Evolutionary conservation across 1,284 basidiomycete genomes (phyloP).

Genomic region (Mycena citricolor): DNA sequence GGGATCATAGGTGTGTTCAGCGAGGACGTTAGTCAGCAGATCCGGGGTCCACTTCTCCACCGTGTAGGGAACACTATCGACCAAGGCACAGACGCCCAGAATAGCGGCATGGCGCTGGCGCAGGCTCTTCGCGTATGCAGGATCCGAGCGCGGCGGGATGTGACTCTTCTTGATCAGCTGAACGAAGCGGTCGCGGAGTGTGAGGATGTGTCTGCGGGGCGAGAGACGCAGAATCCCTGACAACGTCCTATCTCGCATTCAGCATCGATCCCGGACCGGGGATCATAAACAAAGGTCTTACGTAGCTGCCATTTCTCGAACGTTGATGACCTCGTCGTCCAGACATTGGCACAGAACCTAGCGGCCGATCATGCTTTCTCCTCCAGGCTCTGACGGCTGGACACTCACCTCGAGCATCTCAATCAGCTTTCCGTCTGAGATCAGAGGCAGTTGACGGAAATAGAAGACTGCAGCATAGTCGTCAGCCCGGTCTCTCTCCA

Average conservation of each 20-base stretch:
- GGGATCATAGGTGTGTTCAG: conserved; percentile 83
- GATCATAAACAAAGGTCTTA: conserved; percentile 28
- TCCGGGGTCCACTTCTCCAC: conserved; percentile 86
- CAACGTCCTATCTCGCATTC: conserved; percentile 52
- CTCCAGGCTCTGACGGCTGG: neutral
- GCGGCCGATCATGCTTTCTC: conserved; percentile 8
- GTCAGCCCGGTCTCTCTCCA: neutral
- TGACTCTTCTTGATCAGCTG: conserved; percentile 59
- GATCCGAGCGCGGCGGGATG: conserved; percentile 56
- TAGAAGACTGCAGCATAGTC: conserved; percentile 57
- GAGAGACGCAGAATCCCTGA: conserved; percentile 81
- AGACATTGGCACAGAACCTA: conserved; percentile 69
- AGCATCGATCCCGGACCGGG: conserved; percentile 6
- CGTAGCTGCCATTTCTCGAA: conserved; percentile 75
- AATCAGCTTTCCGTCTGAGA: conserved; percentile 60
- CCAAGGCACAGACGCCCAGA: conserved; percentile 74
- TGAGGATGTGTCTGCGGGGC: conserved; percentile 70
- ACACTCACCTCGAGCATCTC: conserved; percentile 62
- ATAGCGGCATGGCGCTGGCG: conserved; percentile 78
- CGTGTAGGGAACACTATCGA: conserved; percentile 84
- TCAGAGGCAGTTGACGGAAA: conserved; percentile 68
- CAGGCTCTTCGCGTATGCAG: conserved; percentile 61
- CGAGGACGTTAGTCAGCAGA: conserved; percentile 66
- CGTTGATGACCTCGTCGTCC: conserved; percentile 74
- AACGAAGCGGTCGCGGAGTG: conserved; percentile 65